A percentile compares a stretch with the other conserved stretches of the same genome.
phyloP scores from a whole-genome alignment of 2,329 filamentous ascomycete genomes.

The Raffaelea ambrosiae region DNA sequence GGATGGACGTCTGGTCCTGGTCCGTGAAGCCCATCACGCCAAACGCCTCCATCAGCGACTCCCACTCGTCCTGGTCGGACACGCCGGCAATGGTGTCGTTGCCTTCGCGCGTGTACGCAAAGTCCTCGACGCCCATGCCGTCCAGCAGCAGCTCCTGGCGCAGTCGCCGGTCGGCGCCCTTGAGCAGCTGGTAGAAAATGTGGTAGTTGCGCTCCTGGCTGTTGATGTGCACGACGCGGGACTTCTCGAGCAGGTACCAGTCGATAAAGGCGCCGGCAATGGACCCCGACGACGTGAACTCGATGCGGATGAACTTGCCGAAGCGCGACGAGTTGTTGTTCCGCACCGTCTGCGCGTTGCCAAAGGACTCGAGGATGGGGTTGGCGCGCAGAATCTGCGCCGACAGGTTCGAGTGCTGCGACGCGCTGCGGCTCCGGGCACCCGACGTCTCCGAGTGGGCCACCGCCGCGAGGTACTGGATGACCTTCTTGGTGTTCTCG shows the following conservation, averaged over 20 bases:
- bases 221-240: constrained; percentile 87
- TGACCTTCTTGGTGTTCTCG: constrained; percentile 98
- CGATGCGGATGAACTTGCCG: constrained; percentile 97
- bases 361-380: constrained; percentile 94
- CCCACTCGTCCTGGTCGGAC: constrained; percentile 88
- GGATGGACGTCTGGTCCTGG: constrained; percentile 71
- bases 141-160: constrained; percentile 71
- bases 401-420: constrained; percentile 72
- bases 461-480: constrained; percentile 94
- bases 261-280: constrained; percentile 96
- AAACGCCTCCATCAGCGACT: constrained; percentile 82
- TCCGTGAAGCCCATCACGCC: constrained; percentile 87
- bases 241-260: constrained; percentile 97
- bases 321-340: constrained; percentile 99
- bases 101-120: constrained; percentile 83
- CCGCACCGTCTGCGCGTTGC: constrained; percentile 93
- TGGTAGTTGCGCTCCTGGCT: constrained; percentile 90
- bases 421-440: constrained; percentile 44
- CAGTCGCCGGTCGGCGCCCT: constrained; percentile 66
- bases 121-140: constrained; percentile 71
- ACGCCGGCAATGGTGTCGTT: constrained; percentile 88
- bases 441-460: constrained; percentile 68
- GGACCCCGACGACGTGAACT: constrained; percentile 79
- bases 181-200: constrained; percentile 90
- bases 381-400: constrained; percentile 95